Evolutionary conservation across 371 early-diverging fungal species (phyloP), one percentile per base, ranked within the genome.

Genomic region (Umbelopsis sp.): DNA sequence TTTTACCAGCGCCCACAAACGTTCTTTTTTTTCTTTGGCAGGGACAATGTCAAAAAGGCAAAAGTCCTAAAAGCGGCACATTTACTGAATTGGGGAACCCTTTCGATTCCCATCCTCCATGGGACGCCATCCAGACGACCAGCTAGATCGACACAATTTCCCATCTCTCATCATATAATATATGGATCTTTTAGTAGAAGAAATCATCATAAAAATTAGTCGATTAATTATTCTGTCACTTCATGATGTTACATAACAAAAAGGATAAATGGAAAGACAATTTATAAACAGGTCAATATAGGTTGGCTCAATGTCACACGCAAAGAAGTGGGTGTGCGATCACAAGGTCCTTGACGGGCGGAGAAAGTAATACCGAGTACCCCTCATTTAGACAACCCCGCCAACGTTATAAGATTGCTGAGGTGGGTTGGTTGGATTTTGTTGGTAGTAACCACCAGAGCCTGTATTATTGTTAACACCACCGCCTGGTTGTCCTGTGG

Each of bases 61-160:
- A 57, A 57, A 57, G 57, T 57, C 29, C 57, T 35, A 57, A 57
- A 57, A 57, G 14, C 18, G 35, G 57, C 57, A 57, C 57, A 57
- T 57, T 57, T 57, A 35, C 57, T 57, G 57, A 18, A 57, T 57
- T 57, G 35, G 57, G 37, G 22, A 3, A 8, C 57, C 57, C 18
- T 57, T 35, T 8, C 52, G 22, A 1, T 6, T 35, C 35, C 16
- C 57, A 52, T 52, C 32, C 3, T 11, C 57, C 57, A 5, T 57
- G 35, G 22, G 57, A 57, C 57, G 35, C 57, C 35, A 57, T 24
- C 57, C 2, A 7, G 12, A 41, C 4, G 10, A 38, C 7, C 38
- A 41, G 7, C 29, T 29, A 29, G 1, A 29, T 29, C 29, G 29
- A 29, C 29, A 22, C 29, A 1, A 29, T 29, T 29, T 29, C 29